Conservation (phyloP, 768 basidiomycete species). For the Macrolepiota dolichaula region DNA sequence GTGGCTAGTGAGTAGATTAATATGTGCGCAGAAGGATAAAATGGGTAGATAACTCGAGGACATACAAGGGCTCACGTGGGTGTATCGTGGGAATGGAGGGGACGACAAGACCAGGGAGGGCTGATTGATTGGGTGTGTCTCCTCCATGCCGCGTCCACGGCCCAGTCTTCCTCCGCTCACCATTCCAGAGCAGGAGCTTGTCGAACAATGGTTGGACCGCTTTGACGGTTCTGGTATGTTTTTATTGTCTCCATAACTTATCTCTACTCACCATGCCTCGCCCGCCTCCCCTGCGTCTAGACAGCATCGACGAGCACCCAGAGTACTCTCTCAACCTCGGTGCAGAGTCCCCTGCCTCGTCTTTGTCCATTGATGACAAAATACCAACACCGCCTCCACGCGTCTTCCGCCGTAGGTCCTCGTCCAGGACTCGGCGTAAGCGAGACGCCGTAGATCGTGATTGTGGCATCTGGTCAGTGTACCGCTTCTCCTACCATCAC, state of each 20-base stretch:
- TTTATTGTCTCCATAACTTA: neutral
- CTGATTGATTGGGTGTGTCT: neutral
- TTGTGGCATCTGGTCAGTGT: constrained; percentile 9
- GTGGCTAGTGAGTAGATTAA: too few species aligned
- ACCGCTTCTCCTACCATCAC: neutral
- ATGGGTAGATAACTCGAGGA: too few species aligned
- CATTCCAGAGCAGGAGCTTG: constrained; percentile 1
- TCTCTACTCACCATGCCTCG: constrained; percentile 1
- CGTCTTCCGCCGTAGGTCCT: neutral
- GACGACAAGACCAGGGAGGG: too few species aligned
- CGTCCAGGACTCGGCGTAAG: neutral
- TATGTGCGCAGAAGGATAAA: too few species aligned
- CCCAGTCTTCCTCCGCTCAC: constrained; percentile 2
- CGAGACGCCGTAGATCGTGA: constrained; percentile 1
- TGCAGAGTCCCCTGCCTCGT: constrained; percentile 20
- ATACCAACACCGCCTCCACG: constrained; percentile 3
- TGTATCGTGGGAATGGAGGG: too few species aligned
- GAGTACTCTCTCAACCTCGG: constrained; percentile 26
- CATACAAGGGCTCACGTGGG: too few species aligned
- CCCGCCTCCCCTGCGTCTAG: constrained; percentile 11
- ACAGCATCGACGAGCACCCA: constrained; percentile 23
- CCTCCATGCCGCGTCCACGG: constrained; percentile 7
- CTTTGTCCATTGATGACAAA: neutral
- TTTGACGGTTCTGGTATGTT: constrained; percentile 2
- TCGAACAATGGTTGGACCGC: constrained; percentile 12